These are phyloP conservation scores for Colletotrichum sp. DNA, from an alignment of 2,329 filamentous ascomycete genomes.

Conservation along the genomic window DNA sequence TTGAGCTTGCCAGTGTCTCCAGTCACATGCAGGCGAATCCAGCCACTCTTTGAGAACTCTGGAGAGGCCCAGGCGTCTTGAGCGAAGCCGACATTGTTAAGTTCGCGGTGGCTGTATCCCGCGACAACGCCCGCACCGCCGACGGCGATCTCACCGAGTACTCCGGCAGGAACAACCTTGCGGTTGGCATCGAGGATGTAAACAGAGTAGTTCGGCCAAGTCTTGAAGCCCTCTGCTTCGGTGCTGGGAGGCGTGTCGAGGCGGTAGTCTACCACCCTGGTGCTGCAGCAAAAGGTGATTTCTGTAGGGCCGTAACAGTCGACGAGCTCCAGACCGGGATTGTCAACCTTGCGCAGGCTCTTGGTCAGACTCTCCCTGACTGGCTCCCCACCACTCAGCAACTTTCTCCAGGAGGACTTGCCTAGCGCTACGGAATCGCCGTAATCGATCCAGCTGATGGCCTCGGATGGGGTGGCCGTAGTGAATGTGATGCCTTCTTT, in stretches of 20 bases:
- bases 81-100: background rate
- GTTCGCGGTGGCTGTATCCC: conserved; percentile 34
- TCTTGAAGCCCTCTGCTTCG: conserved; percentile 16
- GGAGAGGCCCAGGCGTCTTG: background rate
- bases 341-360: conserved; percentile 22
- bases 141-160: conserved; percentile 34
- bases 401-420: conserved; percentile 22
- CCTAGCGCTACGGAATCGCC: conserved; percentile 6
- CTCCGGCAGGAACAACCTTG: conserved; percentile 40
- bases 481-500: conserved; percentile 40
- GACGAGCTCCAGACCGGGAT: background rate
- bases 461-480: conserved; percentile 45
- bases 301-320: conserved; percentile 34
- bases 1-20: background rate
- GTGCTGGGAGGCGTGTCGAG: conserved; percentile 21
- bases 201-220: conserved; percentile 34
- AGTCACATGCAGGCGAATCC: background rate
- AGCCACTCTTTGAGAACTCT: background rate
- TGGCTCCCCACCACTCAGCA: conserved; percentile 23
- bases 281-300: conserved; percentile 17
- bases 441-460: conserved; percentile 30
- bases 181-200: conserved; percentile 44
- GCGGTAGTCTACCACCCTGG: conserved; percentile 6
- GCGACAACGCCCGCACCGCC: conserved; percentile 31
- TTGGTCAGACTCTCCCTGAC: background rate